These are phyloP conservation scores for Fulvia fulva DNA, from an alignment of 2,329 filamentous ascomycete species.

Conservation along the genomic window DNA sequence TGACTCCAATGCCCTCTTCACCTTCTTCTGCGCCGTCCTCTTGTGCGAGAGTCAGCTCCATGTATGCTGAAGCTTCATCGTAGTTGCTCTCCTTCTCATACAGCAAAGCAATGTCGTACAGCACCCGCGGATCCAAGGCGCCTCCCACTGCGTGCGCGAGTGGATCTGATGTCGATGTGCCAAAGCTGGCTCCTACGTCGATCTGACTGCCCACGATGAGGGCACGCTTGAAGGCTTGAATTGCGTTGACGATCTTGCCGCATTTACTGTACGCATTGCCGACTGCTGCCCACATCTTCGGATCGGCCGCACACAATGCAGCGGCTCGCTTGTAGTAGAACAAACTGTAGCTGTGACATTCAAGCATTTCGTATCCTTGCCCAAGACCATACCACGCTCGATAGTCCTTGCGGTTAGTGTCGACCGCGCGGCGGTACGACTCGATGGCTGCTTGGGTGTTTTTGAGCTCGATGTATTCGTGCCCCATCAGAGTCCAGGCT, in stretches of 20 bases:
- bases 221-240: constrained; percentile 91
- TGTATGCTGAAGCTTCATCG: constrained; percentile 82
- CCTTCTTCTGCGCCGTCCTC: constrained; percentile 64
- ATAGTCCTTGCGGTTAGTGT: constrained; percentile 93
- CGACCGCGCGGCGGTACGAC: constrained; percentile 89
- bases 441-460: constrained; percentile 98
- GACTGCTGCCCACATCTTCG: constrained; percentile 98
- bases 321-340: constrained; percentile 98
- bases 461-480: constrained; percentile 97
- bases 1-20: constrained; percentile 69
- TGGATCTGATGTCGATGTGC: constrained; percentile 39
- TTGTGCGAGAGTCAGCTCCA: constrained; percentile 92
- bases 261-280: constrained; percentile 89
- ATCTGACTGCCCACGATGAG: constrained; percentile 84
- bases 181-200: constrained; percentile 54
- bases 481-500: constrained; percentile 97
- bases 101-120: constrained; percentile 84
- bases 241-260: constrained; percentile 79
- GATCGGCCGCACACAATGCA: constrained; percentile 87
- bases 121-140: constrained; percentile 81
- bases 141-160: constrained; percentile 46
- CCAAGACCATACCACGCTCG: constrained; percentile 97
- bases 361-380: constrained; percentile 94
- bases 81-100: constrained; percentile 77
- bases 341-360: constrained; percentile 95